Base-by-base conservation (phyloP, 192 early-diverging fungal species). In the Backusella tarrabulga region DNA sequence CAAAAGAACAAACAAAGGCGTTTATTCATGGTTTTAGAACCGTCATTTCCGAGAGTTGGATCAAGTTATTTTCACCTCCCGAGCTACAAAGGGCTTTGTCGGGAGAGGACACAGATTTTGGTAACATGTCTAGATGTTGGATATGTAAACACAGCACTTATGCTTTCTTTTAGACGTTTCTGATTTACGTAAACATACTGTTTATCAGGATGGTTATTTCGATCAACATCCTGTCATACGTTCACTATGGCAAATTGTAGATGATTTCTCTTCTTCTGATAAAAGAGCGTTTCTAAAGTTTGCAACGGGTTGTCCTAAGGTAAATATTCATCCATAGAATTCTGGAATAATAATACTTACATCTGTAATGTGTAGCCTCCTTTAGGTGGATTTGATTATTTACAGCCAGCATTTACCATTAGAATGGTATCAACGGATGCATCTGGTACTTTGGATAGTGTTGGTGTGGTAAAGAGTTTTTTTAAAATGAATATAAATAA, bases 1-100 rank as follows among this genome's bases (percentile, higher is more conserved):
- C 89, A 26, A 83, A 88, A 32, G 81, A 85, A n/a, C 93, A 93
- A 68, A 91, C 90, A 38, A 74, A 79, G 29, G 92, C 92, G 15
- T 96, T 96, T 80, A 91, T 96, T 76, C 75, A 85, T 23, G 94
- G 94, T 17, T 87, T 87, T 80, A 80, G 86, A 44, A 84, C 85
- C 0, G 84, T 99, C 54, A 92, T 99, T 41, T 87, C 91, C 3
- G 87, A 91, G 17, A 80, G 84, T 26, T 97, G 95, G 95, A 83
- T 99, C 29, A 85, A 87, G 6, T 88, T 99, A 67, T 99, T 99
- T 85, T 95, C 94, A 32, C 91, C 92, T 42, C 86, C 91, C 36
- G 97, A 99, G 84, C 79, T 99, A 32, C 96, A 95, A 71, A 36
- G 88, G 11, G 85, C 90, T 21, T 86, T 91, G 40, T 89, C 90